These are phyloP conservation scores for Collybiopsis luxurians DNA, from an alignment of 768 basidiomycete genomes.

Conservation along the genomic window DNA sequence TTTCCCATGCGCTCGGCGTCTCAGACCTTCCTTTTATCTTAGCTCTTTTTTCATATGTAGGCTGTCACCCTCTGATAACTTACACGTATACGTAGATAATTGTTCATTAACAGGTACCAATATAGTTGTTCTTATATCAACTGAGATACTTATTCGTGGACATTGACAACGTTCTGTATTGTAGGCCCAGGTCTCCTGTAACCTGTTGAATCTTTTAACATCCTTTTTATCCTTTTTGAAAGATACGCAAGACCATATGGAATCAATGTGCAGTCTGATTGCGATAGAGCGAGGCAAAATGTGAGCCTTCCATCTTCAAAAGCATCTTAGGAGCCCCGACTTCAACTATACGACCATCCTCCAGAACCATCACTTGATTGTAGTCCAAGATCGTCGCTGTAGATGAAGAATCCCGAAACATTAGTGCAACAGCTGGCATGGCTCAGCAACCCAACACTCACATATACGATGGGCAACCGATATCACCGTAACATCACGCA, in stretches of 20 bases:
- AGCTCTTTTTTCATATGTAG: no score
- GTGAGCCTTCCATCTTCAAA: neutral
- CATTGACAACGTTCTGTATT: no score
- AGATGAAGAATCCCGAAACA: neutral
- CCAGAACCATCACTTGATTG: constrained; percentile 9
- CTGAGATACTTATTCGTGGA: no score
- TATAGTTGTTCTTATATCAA: no score
- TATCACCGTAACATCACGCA: constrained; percentile 9
- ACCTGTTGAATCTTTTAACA: neutral
- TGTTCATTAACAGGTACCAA: no score
- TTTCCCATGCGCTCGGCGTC: no score
- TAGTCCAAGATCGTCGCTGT: constrained; percentile 12
- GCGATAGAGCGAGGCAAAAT: neutral
- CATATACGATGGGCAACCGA: constrained; percentile 11
- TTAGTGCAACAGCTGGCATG: no score
- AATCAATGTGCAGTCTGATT: neutral
- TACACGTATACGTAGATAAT: no score
- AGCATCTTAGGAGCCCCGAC: constrained; percentile 4
- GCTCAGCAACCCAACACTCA: no score
- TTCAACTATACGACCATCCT: constrained; percentile 11
- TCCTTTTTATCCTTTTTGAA: neutral
- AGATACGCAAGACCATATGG: no score
- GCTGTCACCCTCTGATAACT: no score
- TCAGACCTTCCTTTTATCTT: no score
- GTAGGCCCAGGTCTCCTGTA: neutral